phyloP scores from a whole-genome alignment of 257 asterid species.

The Ehretia macrophylla region DNA sequence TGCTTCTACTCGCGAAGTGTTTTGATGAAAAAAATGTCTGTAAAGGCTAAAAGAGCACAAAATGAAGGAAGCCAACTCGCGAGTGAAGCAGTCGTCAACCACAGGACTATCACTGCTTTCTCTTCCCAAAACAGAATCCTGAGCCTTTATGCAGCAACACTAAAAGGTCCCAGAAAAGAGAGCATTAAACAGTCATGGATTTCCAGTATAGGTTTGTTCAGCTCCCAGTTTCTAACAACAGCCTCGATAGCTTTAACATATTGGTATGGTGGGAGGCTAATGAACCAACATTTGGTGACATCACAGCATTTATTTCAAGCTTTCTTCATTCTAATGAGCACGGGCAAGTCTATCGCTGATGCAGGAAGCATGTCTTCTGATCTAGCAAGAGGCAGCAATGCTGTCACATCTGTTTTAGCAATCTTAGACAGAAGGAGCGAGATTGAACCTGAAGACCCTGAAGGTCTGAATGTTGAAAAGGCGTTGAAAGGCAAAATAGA shows the following conservation, averaged over 20 bases:
- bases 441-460: slow-evolving; percentile 51
- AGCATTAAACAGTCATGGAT: slow-evolving; percentile 66
- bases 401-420: slow-evolving; percentile 45
- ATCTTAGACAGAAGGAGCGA: slow-evolving; percentile 44
- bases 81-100: slow-evolving; percentile 70
- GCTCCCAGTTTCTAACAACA: slow-evolving; percentile 54
- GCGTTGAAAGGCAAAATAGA: slow-evolving; percentile 44
- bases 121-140: slow-evolving; percentile 59
- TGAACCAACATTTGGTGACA: slow-evolving; percentile 41
- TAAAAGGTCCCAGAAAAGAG: slow-evolving; percentile 40
- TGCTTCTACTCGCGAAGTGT: slow-evolving; percentile 57
- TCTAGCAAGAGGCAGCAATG: slow-evolving; percentile 58
- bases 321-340: slow-evolving; percentile 72
- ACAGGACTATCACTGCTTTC: slow-evolving; percentile 66
- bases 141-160: slow-evolving; percentile 37
- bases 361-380: slow-evolving; percentile 81
- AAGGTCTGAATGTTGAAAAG: slow-evolving; percentile 26
- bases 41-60: slow-evolving; percentile 52
- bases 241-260: slow-evolving; percentile 55
- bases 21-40: slow-evolving; percentile 57
- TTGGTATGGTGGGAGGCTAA: slow-evolving; percentile 80
- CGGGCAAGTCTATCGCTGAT: slow-evolving; percentile 72
- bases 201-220: slow-evolving; percentile 49
- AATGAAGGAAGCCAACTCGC: slow-evolving; percentile 70
- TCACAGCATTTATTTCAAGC: slow-evolving; percentile 61